These are phyloP conservation scores for Trichoderma sp. DNA, from an alignment of 2,329 filamentous ascomycete species.

Conservation along the genomic window DNA sequence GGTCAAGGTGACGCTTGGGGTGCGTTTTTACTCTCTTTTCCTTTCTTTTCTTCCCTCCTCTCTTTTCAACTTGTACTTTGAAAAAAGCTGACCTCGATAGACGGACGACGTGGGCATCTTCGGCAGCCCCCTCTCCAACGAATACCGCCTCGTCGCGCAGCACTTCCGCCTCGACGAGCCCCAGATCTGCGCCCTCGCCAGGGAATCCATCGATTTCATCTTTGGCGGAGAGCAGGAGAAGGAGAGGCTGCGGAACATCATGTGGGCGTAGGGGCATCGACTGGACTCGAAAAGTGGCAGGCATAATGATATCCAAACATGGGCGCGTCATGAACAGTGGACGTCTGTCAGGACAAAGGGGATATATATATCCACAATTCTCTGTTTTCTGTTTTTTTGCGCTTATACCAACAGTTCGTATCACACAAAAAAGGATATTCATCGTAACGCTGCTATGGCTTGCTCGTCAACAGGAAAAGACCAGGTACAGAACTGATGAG, in stretches of 20 bases:
- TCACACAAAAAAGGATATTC: neutral
- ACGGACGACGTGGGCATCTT: constrained; percentile 86
- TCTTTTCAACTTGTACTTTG: neutral
- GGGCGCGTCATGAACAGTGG: no score
- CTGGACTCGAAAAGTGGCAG: neutral
- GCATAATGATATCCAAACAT: no score
- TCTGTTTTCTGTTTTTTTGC: neutral
- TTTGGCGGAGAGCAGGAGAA: constrained; percentile 68
- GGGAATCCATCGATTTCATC: constrained; percentile 63
- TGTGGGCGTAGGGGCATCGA: constrained; percentile 45
- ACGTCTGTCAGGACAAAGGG: neutral
- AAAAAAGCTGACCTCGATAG: constrained; percentile 46
- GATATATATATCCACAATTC: no score
- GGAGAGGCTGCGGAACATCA: constrained; percentile 53
- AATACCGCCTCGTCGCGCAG: constrained; percentile 71
- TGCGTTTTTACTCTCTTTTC: constrained; percentile 46
- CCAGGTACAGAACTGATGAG: constrained; percentile 2
- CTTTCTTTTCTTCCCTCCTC: neutral
- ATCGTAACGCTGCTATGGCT: constrained; percentile 24
- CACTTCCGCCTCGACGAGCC: constrained; percentile 62
- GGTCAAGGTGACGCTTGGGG: constrained; percentile 66
- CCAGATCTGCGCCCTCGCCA: constrained; percentile 58
- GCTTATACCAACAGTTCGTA: neutral
- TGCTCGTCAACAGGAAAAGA: constrained; percentile 11
- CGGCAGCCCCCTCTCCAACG: constrained; percentile 72